Percentiles rank a stretch among this genome's conserved stretches.
phyloP scores from a whole-genome alignment of 1,284 basidiomycete genomes.

The Trametes pubescens region DNA sequence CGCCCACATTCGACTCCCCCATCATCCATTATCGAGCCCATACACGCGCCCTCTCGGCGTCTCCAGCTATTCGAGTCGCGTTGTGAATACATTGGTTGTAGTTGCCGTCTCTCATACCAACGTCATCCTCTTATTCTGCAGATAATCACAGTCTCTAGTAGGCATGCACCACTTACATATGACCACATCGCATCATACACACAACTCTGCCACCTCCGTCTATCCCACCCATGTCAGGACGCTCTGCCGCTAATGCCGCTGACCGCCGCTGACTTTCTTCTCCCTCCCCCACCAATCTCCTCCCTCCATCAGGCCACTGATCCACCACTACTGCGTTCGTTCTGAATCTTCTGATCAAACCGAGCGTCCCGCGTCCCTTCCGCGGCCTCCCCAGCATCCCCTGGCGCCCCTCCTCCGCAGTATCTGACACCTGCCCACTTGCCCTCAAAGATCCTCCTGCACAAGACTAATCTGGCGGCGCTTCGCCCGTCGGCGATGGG shows the following conservation, averaged over 20 bases:
- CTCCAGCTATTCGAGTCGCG: neutral
- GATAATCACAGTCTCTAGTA: no score
- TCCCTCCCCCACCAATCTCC: neutral
- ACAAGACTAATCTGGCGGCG: neutral
- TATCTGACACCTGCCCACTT: no score
- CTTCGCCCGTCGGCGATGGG: neutral
- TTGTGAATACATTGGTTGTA: neutral
- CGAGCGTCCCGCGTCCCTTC: neutral
- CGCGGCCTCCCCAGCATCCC: neutral
- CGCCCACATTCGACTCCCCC: neutral
- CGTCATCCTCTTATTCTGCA: neutral
- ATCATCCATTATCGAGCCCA: neutral
- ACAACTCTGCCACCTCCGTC: neutral
- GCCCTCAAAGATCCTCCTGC: neutral
- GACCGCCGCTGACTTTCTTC: slow-evolving; percentile 18
- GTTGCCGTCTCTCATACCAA: neutral
- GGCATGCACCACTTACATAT: neutral
- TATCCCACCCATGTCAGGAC: neutral
- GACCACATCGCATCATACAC: neutral
- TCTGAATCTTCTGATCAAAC: slow-evolving; percentile 12
- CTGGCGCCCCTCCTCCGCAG: neutral
- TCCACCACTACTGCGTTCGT: slow-evolving; percentile 3
- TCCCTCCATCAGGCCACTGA: slow-evolving; percentile 12
- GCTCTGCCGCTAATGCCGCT: slow-evolving; percentile 5
- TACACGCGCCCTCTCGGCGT: neutral